Conservation (phyloP, 2,329 filamentous ascomycete species). For the Curvularia eragrostidis region DNA sequence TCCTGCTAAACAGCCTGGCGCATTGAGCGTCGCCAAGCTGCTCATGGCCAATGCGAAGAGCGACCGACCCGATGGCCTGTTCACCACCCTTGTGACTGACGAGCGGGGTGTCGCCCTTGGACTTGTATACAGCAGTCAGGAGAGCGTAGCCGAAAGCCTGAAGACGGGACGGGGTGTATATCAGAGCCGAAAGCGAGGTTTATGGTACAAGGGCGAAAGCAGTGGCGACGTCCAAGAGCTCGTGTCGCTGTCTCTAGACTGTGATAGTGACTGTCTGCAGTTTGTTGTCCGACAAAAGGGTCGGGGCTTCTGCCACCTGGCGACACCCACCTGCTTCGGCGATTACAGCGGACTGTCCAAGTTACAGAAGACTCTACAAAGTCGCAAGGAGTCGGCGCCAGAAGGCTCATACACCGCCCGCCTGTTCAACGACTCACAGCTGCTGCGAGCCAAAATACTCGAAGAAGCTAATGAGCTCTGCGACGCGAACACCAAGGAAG, state of each 20-base stretch:
- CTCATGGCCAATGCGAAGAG: slow-evolving; percentile 78
- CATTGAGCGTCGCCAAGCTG: slow-evolving; percentile 72
- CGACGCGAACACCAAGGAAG: slow-evolving; percentile 78
- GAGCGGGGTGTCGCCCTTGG: slow-evolving; percentile 84
- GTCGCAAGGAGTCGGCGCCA: slow-evolving; percentile 82
- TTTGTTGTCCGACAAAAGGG: slow-evolving; percentile 92
- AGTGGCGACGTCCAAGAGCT: slow-evolving; percentile 94
- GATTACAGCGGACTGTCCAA: slow-evolving; percentile 79
- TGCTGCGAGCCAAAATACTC: slow-evolving; percentile 95
- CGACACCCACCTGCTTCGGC: slow-evolving; percentile 92
- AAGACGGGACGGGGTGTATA: slow-evolving; percentile 86
- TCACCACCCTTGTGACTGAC: slow-evolving; percentile 90
- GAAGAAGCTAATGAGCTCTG: slow-evolving; percentile 97
- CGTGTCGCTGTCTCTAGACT: slow-evolving; percentile 83
- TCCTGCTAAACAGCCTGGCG: slow-evolving; percentile 61
- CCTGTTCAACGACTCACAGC: slow-evolving; percentile 88
- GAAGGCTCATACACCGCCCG: slow-evolving; percentile 91
- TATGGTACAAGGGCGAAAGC: slow-evolving; percentile 96
- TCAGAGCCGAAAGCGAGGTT: slow-evolving; percentile 90
- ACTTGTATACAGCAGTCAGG: slow-evolving; percentile 90
- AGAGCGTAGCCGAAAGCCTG: slow-evolving; percentile 87
- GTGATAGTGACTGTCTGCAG: slow-evolving; percentile 89
- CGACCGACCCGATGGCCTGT: slow-evolving; percentile 81
- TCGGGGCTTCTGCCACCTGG: slow-evolving; percentile 88
- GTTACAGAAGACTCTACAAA: slow-evolving; percentile 84